These are phyloP conservation scores for Cetraspora pellucida DNA, from an alignment of 192 early-diverging fungal genomes.

Conservation along the genomic window DNA sequence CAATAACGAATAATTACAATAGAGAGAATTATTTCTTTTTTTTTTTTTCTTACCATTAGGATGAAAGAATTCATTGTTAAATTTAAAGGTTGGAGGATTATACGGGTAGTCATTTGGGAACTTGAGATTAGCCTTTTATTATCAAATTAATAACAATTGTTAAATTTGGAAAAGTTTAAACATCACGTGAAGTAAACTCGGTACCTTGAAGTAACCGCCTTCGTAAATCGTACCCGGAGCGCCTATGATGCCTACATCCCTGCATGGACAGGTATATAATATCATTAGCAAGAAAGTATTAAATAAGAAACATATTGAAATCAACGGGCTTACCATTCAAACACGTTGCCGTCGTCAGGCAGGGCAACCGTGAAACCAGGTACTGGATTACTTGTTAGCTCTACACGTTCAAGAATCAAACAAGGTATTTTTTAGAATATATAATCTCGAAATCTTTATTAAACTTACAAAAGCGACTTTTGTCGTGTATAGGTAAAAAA, in stretches of 20 bases:
- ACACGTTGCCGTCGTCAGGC: slow-evolving; percentile 46
- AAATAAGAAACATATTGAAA: neutral
- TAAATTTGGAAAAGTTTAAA: neutral
- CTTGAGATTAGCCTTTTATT: slow-evolving; percentile 65
- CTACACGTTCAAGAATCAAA: slow-evolving; percentile 29
- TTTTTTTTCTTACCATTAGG: slow-evolving; percentile 64
- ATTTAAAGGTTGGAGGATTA: slow-evolving; percentile 88
- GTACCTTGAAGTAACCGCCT: slow-evolving; percentile 55
- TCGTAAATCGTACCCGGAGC: slow-evolving; percentile 53
- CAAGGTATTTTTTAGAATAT: neutral
- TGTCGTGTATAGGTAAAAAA: neutral
- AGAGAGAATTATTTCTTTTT: neutral
- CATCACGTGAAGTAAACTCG: neutral
- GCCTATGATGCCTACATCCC: slow-evolving; percentile 54
- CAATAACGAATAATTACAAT: neutral
- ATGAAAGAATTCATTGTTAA: slow-evolving; percentile 88
- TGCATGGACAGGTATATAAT: neutral
- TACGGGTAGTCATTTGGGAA: slow-evolving; percentile 93
- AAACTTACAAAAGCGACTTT: neutral
- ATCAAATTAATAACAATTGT: neutral
- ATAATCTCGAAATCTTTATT: neutral
- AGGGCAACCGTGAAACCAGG: slow-evolving; percentile 57
- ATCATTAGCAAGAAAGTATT: neutral
- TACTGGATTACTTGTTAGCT: slow-evolving; percentile 50
- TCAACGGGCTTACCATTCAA: slow-evolving; percentile 39